phyloP scores from a whole-genome alignment of 768 basidiomycete genomes.

The Tricholoma furcatifolium region DNA sequence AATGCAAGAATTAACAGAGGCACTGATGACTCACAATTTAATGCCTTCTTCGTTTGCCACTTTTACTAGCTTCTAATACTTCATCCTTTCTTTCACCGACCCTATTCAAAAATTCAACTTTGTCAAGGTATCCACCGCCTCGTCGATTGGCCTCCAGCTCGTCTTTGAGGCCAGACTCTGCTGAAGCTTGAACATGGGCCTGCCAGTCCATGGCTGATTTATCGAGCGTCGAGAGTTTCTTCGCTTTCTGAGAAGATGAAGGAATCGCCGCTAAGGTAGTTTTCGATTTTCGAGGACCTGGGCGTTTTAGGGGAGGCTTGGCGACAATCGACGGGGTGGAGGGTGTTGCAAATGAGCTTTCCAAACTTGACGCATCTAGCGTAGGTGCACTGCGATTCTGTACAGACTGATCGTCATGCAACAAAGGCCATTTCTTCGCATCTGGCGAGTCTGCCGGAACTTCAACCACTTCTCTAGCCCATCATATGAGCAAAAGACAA shows the following conservation, averaged over 20 bases:
- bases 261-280: slow-evolving; percentile 55
- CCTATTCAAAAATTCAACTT: slow-evolving; percentile 77
- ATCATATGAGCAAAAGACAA: slow-evolving; percentile 10
- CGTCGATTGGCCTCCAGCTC: slow-evolving; percentile 75
- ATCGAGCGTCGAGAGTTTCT: slow-evolving; percentile 80
- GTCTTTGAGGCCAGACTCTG: slow-evolving; percentile 48
- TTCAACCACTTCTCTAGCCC: slow-evolving; percentile 67
- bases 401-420: slow-evolving; percentile 27
- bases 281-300: slow-evolving; percentile 69
- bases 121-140: slow-evolving; percentile 80
- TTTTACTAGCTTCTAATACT: slow-evolving; percentile 53
- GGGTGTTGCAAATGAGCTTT: not conserved
- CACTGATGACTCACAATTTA: not conserved
- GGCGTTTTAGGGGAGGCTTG: slow-evolving; percentile 39
- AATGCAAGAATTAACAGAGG: not conserved
- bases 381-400: slow-evolving; percentile 5
- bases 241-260: slow-evolving; percentile 49
- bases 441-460: slow-evolving; percentile 74
- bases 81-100: slow-evolving; percentile 74
- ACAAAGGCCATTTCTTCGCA: slow-evolving; percentile 72
- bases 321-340: slow-evolving; percentile 14
- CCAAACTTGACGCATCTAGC: not conserved
- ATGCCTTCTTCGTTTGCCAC: slow-evolving; percentile 49
- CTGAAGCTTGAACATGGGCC: slow-evolving; percentile 51
- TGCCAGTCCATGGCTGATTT: slow-evolving; percentile 90